Percentiles rank a stretch among this genome's conserved stretches.
phyloP scores from a whole-genome alignment of 257 asterid species.

The Verbascum thapsus region DNA sequence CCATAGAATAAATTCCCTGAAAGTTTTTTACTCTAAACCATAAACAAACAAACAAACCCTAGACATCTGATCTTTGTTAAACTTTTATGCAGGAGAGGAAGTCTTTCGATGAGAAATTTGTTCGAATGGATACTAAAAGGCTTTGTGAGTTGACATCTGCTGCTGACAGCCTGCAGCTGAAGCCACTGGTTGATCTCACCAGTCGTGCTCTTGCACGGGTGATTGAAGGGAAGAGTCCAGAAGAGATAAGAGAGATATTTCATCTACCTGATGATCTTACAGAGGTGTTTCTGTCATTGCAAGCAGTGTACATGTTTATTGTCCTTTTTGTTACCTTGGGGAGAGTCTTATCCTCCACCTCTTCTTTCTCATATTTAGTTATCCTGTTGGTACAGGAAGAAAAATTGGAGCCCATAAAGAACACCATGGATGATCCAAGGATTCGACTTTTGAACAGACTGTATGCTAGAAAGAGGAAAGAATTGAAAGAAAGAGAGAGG shows the following conservation, averaged over 20 bases:
- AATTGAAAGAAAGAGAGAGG: conserved; percentile 77
- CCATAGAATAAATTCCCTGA: no score
- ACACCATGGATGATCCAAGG: conserved; percentile 91
- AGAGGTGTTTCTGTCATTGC: conserved; percentile 85
- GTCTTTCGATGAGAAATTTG: conserved; percentile 87
- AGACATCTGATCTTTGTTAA: conserved; percentile 21
- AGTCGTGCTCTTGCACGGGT: conserved; percentile 96
- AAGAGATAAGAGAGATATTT: conserved; percentile 90
- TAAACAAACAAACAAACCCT: no score
- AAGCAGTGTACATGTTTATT: conserved; percentile 59
- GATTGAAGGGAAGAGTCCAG: conserved; percentile 90
- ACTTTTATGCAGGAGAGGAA: conserved; percentile 76
- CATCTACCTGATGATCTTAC: conserved; percentile 97
- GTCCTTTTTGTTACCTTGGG: conserved; percentile 35
- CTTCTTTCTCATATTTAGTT: conserved; percentile 27
- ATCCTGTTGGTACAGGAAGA: conserved; percentile 70
- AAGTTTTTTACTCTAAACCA: no score
- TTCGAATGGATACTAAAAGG: conserved; percentile 84
- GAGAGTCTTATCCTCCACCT: conserved; percentile 12
- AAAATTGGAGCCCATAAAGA: conserved; percentile 91
- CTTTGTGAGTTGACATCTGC: conserved; percentile 98
- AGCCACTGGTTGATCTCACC: conserved; percentile 93
- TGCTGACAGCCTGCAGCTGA: conserved; percentile 90
- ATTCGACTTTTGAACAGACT: conserved; percentile 85
- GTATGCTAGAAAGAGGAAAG: conserved; percentile 93